Percentiles rank a stretch among this genome's conserved stretches.
These are phyloP conservation scores for Batrachochytrium dendrobatidis DNA, from an alignment of 371 early-diverging fungal genomes.

Conservation along the genomic window DNA sequence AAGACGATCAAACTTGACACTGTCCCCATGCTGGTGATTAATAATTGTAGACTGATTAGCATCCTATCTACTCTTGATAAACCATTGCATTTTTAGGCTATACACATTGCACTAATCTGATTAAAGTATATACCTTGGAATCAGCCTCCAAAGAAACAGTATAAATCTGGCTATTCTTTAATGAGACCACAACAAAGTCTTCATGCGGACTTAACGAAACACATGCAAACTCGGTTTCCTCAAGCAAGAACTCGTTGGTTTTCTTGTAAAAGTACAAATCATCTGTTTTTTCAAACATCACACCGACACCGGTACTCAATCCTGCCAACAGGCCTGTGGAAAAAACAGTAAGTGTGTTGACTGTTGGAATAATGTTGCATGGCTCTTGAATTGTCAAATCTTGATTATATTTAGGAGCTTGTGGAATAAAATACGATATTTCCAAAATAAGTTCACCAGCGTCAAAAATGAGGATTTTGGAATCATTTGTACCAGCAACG, in stretches of 20 bases:
- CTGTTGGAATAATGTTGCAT: conserved; percentile 7
- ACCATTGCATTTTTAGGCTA: background rate
- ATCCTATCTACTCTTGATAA: too few relatives aligned
- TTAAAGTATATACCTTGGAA: conserved; percentile 21
- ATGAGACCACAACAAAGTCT: conserved; percentile 28
- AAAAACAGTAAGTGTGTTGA: conserved; percentile 25
- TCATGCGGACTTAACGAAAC: conserved; percentile 36
- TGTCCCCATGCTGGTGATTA: conserved; percentile 22
- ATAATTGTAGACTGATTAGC: background rate
- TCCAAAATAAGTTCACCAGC: conserved; percentile 36
- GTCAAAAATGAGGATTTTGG: conserved; percentile 36
- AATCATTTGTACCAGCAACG: conserved; percentile 39
- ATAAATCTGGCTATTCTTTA: conserved; percentile 33
- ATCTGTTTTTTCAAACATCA: conserved; percentile 36
- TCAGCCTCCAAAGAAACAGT: conserved; percentile 31
- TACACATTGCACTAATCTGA: background rate
- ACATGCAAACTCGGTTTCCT: conserved; percentile 25
- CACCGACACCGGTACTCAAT: conserved; percentile 27
- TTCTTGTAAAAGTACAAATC: conserved; percentile 29
- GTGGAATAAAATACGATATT: conserved; percentile 28
- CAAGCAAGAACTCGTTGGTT: conserved; percentile 29
- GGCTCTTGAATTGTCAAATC: background rate
- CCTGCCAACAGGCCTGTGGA: conserved; percentile 34
- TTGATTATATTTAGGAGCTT: background rate
- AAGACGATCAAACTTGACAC: conserved; percentile 32